phyloP scores from a whole-genome alignment of 345 rosid species.

The Punica granatum region DNA sequence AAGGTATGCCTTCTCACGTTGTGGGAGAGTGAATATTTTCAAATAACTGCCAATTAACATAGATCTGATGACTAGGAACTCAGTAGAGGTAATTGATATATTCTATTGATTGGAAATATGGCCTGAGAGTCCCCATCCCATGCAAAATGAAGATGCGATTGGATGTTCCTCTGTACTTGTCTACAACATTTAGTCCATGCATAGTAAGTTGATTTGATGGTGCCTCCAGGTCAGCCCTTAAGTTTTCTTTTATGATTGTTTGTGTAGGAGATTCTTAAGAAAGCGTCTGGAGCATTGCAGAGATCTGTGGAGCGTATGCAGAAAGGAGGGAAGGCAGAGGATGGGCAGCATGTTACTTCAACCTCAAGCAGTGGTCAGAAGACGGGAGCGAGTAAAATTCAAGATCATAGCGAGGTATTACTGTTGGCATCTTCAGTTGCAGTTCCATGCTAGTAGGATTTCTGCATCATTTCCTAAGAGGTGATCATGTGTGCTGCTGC shows the following conservation, averaged over 20 bases:
- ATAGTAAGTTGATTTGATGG: not conserved
- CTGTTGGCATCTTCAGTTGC: not conserved
- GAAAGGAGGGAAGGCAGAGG: conserved; percentile 34
- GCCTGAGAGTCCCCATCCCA: not conserved
- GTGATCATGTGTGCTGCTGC: too few relatives aligned
- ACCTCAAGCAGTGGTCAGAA: conserved; percentile 22
- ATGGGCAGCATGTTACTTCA: conserved; percentile 22
- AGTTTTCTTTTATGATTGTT: conserved; percentile 5
- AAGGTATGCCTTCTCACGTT: not conserved
- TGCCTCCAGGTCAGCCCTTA: conserved; percentile 3
- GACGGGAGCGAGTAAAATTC: conserved; percentile 28
- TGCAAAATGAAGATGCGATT: not conserved
- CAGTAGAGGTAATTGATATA: not conserved
- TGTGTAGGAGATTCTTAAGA: conserved; percentile 51
- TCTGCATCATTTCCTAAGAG: not conserved
- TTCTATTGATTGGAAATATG: not conserved
- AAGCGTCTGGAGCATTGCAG: conserved; percentile 47
- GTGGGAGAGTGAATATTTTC: not conserved
- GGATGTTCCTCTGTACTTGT: not conserved
- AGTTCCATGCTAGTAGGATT: not conserved
- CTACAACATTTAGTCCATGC: not conserved
- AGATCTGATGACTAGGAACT: not conserved
- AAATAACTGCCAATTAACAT: not conserved
- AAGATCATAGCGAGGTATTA: conserved; percentile 42
- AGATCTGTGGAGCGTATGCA: conserved; percentile 36